Percentiles rank a stretch among this genome's conserved stretches.
Conservation (phyloP, 805 yeast species). For the Saturnispora galanensis region DNA sequence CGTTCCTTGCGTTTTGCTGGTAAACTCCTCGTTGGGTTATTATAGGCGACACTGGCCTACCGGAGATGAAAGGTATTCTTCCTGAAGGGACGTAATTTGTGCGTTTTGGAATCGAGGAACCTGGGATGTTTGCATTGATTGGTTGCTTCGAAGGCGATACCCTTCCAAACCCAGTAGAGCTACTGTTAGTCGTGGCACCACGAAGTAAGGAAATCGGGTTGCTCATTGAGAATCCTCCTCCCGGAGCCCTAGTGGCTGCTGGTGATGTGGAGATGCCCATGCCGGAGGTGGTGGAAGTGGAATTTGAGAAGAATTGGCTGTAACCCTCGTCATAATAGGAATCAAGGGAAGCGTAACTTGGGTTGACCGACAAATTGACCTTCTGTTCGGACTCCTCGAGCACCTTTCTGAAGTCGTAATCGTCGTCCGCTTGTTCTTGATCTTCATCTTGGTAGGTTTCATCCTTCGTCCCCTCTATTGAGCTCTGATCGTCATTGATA, state of each 20-base stretch:
- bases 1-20: no score
- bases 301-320: slow-evolving; percentile 7
- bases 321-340: slow-evolving; percentile 39
- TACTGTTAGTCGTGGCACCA: not conserved
- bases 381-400: slow-evolving; percentile 9
- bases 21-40: not conserved
- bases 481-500: no score
- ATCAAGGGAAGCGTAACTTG: slow-evolving; percentile 71
- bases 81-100: not conserved
- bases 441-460: not conserved
- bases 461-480: no score
- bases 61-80: no score
- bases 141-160: not conserved
- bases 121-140: no score
- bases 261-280: not conserved
- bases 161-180: not conserved
- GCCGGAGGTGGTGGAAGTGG: not conserved
- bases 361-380: slow-evolving; percentile 31
- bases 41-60: not conserved
- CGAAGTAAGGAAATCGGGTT: no score
- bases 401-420: slow-evolving; percentile 18
- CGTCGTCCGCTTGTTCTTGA: not conserved
- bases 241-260: no score
- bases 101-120: not conserved
- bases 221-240: no score